These are phyloP conservation scores for Camptophora hylomeconis DNA, from an alignment of 2,329 filamentous ascomycete genomes.

Conservation along the genomic window DNA sequence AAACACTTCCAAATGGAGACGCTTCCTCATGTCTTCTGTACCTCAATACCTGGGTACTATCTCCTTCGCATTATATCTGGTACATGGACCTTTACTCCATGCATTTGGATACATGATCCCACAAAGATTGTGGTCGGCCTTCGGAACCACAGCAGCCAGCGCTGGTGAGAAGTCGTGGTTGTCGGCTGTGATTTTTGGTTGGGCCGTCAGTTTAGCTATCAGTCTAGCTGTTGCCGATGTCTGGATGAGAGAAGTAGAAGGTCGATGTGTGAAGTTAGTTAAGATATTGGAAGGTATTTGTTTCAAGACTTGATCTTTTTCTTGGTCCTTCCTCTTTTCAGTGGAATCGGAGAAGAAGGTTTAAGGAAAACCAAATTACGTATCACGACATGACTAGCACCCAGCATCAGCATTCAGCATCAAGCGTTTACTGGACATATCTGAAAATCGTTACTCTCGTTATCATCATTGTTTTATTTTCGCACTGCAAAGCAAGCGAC, in stretches of 20 bases:
- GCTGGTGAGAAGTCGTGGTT: conserved; percentile 23
- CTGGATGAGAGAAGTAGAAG: conserved; percentile 21
- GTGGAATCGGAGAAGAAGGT: no score
- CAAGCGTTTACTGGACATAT: no score
- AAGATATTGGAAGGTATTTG: conserved; percentile 14
- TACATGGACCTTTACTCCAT: conserved; percentile 33
- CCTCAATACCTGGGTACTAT: conserved; percentile 35
- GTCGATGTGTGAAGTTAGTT: conserved; percentile 13
- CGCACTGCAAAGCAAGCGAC: no score
- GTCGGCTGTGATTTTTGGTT: conserved; percentile 27
- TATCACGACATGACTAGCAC: no score
- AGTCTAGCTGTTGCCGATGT: conserved; percentile 45
- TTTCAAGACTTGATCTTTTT: conserved; percentile 9
- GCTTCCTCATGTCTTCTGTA: conserved; percentile 27
- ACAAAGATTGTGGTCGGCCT: conserved; percentile 21
- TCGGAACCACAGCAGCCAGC: conserved; percentile 24
- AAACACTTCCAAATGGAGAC: conserved; percentile 22
- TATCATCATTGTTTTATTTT: no score
- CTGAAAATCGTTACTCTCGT: no score
- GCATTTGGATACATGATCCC: conserved; percentile 29
- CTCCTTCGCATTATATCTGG: conserved; percentile 35
- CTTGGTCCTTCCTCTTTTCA: no score
- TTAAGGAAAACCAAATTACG: no score
- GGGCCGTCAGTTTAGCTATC: conserved; percentile 27
- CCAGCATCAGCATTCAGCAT: no score